These are phyloP conservation scores for Astrothelium subdiscretum DNA, from an alignment of 495 filamentous ascomycete species.

Conservation along the genomic window DNA sequence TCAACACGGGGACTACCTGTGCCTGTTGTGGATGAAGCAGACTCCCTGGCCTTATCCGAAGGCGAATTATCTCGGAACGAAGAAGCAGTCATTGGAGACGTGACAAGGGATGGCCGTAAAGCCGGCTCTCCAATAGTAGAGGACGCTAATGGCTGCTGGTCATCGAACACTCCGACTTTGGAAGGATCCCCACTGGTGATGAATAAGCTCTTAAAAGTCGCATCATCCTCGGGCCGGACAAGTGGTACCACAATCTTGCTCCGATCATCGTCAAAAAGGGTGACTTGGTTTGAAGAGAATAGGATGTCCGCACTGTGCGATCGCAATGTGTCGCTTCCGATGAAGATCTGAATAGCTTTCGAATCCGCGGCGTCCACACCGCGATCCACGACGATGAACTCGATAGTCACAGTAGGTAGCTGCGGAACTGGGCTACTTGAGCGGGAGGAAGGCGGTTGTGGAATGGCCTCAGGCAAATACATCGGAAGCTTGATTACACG, in stretches of 20 bases:
- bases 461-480: conserved; percentile 81
- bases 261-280: conserved; percentile 73
- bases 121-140: not conserved
- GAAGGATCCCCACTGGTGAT: conserved; percentile 36
- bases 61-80: not conserved
- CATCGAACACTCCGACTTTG: not conserved
- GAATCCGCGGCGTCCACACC: conserved; percentile 33
- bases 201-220: conserved; percentile 61
- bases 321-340: conserved; percentile 64
- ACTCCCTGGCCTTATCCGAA: not conserved
- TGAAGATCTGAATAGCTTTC: conserved; percentile 19
- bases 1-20: not conserved
- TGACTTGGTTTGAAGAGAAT: conserved; percentile 81
- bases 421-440: conserved; percentile 64
- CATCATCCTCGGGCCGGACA: conserved; percentile 83
- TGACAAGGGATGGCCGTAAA: not conserved
- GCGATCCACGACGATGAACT: conserved; percentile 59
- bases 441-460: conserved; percentile 62
- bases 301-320: conserved; percentile 82
- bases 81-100: not conserved
- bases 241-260: conserved; percentile 88
- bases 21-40: not conserved
- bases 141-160: not conserved
- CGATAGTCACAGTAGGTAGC: conserved; percentile 64
- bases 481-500: conserved; percentile 64